Conservation (phyloP, 345 rosid genomes). For the Sonneratia caseolaris region DNA sequence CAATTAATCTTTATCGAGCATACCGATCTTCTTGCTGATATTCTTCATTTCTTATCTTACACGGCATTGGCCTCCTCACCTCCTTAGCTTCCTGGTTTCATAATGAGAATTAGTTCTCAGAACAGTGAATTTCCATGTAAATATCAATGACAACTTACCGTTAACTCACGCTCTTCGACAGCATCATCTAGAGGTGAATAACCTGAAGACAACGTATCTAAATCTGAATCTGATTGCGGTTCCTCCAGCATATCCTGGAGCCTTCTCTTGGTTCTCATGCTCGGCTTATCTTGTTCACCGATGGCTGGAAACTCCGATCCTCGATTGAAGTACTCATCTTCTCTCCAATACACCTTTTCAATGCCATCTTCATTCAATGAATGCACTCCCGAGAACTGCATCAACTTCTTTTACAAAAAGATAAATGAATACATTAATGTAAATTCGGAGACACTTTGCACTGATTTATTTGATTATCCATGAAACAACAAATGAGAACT, state of each 20-base stretch:
- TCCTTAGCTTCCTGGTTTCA: not conserved
- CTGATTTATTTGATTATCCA: not conserved
- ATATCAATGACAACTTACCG: conserved; percentile 22
- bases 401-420: conserved; percentile 6
- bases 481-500: not conserved
- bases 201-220: conserved; percentile 12
- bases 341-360: not conserved
- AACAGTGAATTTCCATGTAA: not conserved
- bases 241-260: conserved; percentile 56
- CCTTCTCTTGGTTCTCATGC: conserved; percentile 28
- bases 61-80: not conserved
- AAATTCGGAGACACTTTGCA: not conserved
- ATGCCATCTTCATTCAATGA: conserved; percentile 25
- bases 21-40: conserved; percentile 1
- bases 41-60: not conserved
- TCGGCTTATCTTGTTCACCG: conserved; percentile 13
- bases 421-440: not conserved
- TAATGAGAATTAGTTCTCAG: not conserved
- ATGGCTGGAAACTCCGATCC: conserved; percentile 10
- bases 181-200: conserved; percentile 12
- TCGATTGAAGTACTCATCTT: not conserved
- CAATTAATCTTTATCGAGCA: not conserved
- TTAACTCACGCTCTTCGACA: conserved; percentile 21
- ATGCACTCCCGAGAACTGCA: conserved; percentile 42
- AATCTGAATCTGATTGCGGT: conserved; percentile 36